A percentile compares a stretch with the other conserved stretches of the same genome.
Conservation (phyloP, 169 alveolate genomes). For the Besnoitia besnoiti region DNA sequence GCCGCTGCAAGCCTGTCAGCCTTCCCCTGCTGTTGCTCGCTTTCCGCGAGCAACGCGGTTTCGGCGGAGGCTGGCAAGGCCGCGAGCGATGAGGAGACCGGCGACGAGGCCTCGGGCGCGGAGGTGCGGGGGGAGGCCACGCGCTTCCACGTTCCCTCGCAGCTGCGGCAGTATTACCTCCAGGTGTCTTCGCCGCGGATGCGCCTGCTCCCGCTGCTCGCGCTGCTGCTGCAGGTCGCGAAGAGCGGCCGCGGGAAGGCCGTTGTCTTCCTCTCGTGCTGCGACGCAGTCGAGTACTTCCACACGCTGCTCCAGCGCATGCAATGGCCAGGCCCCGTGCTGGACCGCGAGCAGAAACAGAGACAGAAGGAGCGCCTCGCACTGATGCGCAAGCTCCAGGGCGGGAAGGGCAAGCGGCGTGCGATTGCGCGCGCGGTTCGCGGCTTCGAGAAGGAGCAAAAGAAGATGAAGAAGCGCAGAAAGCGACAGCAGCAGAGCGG, state of each 20-base stretch:
- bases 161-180: conserved; percentile 48
- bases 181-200: neutral
- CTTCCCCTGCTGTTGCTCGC: conserved; percentile 44
- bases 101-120: neutral
- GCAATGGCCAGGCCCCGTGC: conserved; percentile 40
- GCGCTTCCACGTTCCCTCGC: conserved; percentile 27
- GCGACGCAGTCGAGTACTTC: conserved; percentile 54
- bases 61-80: neutral
- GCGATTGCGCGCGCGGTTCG: neutral
- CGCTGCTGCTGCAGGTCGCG: conserved; percentile 43
- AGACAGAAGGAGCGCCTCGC: conserved; percentile 12
- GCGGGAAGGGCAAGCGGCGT: neutral
- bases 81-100: neutral
- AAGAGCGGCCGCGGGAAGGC: conserved; percentile 28
- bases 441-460: neutral
- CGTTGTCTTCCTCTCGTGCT: conserved; percentile 50
- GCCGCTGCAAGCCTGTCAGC: neutral
- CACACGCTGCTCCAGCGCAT: conserved; percentile 34
- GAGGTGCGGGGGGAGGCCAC: neutral
- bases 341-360: conserved; percentile 34
- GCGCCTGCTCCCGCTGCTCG: conserved; percentile 49
- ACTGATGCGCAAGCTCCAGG: neutral
- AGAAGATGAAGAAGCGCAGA: neutral
- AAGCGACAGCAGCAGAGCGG: neutral
- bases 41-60: neutral